phyloP scores from a whole-genome alignment of 257 asterid genomes.

The Rubia yunnanensis region DNA sequence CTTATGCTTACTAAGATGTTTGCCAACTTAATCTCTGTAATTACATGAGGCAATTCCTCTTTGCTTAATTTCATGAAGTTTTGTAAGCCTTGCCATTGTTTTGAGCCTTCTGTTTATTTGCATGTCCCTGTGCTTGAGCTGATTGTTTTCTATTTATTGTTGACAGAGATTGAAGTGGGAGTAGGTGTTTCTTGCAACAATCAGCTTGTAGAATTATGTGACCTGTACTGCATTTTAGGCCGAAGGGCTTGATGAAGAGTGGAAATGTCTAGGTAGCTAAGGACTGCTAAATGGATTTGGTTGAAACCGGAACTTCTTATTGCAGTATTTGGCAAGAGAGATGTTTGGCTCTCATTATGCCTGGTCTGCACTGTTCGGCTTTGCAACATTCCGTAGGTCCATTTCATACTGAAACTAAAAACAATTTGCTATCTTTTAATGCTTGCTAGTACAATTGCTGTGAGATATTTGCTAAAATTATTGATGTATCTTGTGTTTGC shows the following conservation, averaged over 20 bases:
- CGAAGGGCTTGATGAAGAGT: conserved; percentile 17
- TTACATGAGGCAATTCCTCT: not conserved
- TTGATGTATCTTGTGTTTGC: conserved; percentile 14
- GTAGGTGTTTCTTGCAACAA: not conserved
- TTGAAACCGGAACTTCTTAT: conserved; percentile 17
- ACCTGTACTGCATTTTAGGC: conserved; percentile 13
- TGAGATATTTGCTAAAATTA: conserved; percentile 10
- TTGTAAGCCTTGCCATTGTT: not conserved
- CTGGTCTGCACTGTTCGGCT: conserved; percentile 17
- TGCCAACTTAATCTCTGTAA: too few species aligned
- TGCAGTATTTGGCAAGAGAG: conserved; percentile 12
- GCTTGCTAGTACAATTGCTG: conserved; percentile 3
- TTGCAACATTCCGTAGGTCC: conserved; percentile 16
- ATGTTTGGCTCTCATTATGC: conserved; percentile 14
- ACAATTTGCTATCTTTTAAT: conserved; percentile 9
- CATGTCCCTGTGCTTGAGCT: not conserved
- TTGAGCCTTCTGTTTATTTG: not conserved
- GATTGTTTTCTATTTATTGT: conserved; percentile 1
- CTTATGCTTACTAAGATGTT: not conserved
- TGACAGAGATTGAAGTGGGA: conserved; percentile 23
- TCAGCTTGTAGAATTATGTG: conserved; percentile 9
- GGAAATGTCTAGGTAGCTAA: conserved; percentile 14
- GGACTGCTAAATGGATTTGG: conserved; percentile 11
- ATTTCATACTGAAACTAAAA: conserved; percentile 12
- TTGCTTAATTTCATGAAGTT: not conserved